phyloP scores from a whole-genome alignment of 805 yeast genomes.

The Pichia nanzhaoensis region DNA sequence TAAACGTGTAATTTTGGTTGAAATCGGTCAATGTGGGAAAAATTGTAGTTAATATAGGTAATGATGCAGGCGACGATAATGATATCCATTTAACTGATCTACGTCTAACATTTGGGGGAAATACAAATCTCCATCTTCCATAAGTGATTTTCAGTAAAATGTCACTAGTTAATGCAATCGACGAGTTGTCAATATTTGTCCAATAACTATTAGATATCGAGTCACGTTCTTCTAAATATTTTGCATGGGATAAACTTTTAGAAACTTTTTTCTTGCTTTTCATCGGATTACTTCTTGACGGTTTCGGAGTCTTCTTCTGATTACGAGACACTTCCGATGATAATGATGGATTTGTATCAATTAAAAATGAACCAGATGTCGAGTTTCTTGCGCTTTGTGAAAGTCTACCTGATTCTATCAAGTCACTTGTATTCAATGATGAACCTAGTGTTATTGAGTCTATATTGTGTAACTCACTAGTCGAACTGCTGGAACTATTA shows the following conservation, averaged over 20 bases:
- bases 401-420: too few species aligned
- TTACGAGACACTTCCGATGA: background rate
- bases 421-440: background rate
- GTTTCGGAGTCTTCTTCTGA: background rate
- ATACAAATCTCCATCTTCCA: constrained; percentile 89
- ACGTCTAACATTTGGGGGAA: constrained; percentile 63
- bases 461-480: background rate
- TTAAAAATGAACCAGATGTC: background rate
- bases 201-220: constrained; percentile 36
- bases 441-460: background rate
- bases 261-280: background rate
- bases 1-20: constrained; percentile 65
- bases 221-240: constrained; percentile 7
- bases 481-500: background rate
- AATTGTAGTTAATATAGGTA: constrained; percentile 73
- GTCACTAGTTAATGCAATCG: constrained; percentile 53
- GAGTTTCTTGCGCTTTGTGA: background rate
- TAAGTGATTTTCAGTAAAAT: constrained; percentile 51
- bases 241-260: background rate
- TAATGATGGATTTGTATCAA: background rate
- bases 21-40: constrained; percentile 71
- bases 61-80: constrained; percentile 84
- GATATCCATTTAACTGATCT: constrained; percentile 87
- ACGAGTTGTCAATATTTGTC: constrained; percentile 72
- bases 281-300: background rate